Evolutionary conservation across 2,329 filamentous ascomycete species (phyloP).

Genomic region (Cladosporium colombiae): DNA sequence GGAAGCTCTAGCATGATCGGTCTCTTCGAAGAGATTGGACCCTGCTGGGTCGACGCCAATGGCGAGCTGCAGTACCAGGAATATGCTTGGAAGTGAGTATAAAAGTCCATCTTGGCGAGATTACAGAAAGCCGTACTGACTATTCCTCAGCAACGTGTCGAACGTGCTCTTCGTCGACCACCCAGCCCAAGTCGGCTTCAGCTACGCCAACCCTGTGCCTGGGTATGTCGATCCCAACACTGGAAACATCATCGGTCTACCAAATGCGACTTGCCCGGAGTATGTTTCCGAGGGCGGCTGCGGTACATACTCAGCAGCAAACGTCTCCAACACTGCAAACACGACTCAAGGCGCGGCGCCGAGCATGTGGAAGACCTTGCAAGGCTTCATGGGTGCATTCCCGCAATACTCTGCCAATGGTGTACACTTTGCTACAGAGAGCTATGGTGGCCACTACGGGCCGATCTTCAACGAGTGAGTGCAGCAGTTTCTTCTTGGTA

Average conservation of each 20-base stretch:
- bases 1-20: constrained; percentile 61
- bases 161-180: constrained; percentile 74
- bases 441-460: constrained; percentile 23
- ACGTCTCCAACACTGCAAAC: constrained; percentile 54
- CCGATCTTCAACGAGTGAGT: constrained; percentile 22
- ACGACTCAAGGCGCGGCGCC: constrained; percentile 56
- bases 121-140: not conserved
- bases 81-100: constrained; percentile 58
- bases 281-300: constrained; percentile 40
- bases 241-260: constrained; percentile 41
- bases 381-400: constrained; percentile 65
- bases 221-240: constrained; percentile 36
- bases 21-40: constrained; percentile 53
- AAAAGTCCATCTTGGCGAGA: constrained; percentile 14
- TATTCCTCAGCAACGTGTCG: constrained; percentile 47
- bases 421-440: constrained; percentile 39
- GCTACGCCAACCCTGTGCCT: constrained; percentile 48
- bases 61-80: constrained; percentile 58
- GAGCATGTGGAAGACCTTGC: constrained; percentile 62
- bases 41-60: constrained; percentile 46
- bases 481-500: not conserved
- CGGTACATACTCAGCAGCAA: constrained; percentile 58
- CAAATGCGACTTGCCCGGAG: constrained; percentile 28
- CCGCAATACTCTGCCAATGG: constrained; percentile 39
- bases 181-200: constrained; percentile 61